phyloP scores from a whole-genome alignment of 352 stramenopile species.

The Globisporangium carolinianum region DNA sequence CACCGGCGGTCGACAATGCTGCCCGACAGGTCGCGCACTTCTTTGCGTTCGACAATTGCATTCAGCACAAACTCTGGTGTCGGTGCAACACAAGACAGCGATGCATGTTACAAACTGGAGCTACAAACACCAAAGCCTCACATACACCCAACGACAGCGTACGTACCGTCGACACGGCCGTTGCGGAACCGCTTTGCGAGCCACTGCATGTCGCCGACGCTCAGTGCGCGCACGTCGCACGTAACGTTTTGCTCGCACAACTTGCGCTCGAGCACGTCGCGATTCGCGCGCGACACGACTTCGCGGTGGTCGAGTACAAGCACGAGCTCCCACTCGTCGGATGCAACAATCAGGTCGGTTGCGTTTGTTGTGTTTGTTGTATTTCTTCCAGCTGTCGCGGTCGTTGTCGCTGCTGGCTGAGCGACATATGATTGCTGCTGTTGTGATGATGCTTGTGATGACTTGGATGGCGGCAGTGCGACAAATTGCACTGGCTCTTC shows the following conservation, averaged over 20 bases:
- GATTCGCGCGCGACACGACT: slow-evolving; percentile 64
- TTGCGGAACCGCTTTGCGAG: slow-evolving; percentile 47
- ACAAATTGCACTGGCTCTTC: slow-evolving; percentile 5
- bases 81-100: too few relatives aligned
- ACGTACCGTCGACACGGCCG: slow-evolving; percentile 11
- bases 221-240: slow-evolving; percentile 71
- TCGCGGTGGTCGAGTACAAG: slow-evolving; percentile 80
- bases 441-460: background rate
- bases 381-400: background rate
- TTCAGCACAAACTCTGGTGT: slow-evolving; percentile 65
- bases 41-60: slow-evolving; percentile 80
- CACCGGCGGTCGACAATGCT: slow-evolving; percentile 66
- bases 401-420: background rate
- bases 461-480: background rate
- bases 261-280: slow-evolving; percentile 70
- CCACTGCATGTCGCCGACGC: slow-evolving; percentile 79
- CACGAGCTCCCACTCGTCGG: slow-evolving; percentile 72
- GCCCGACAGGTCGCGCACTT: slow-evolving; percentile 67
- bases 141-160: background rate
- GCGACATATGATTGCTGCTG: background rate
- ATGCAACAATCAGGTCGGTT: slow-evolving; percentile 13
- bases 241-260: slow-evolving; percentile 69
- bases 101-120: too few relatives aligned
- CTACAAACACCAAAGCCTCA: background rate
- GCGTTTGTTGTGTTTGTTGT: background rate